Conservation (phyloP, 306 rosid genomes). For the Echinosophora koreensis region DNA sequence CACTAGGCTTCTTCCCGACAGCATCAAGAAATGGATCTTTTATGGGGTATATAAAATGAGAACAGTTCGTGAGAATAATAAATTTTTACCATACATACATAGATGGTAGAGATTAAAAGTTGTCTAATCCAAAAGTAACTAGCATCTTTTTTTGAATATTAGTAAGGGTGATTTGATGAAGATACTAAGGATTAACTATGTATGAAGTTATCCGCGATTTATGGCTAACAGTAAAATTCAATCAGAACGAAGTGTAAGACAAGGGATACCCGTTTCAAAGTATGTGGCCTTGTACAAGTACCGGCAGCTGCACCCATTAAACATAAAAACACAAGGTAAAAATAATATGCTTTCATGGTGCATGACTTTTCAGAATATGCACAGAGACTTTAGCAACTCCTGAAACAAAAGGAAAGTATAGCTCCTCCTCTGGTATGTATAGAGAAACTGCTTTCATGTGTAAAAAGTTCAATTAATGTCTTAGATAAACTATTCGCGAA, state of each 20-base stretch:
- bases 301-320: slow-evolving; percentile 41
- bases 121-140: no score
- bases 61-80: no score
- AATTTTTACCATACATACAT: no score
- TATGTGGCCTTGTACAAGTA: slow-evolving; percentile 47
- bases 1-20: slow-evolving; percentile 52
- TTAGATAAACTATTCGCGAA: background rate
- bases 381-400: background rate
- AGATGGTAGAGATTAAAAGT: no score
- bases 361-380: background rate
- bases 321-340: background rate
- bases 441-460: background rate
- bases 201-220: background rate
- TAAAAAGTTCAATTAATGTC: background rate
- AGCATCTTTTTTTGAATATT: no score
- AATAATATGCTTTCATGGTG: background rate
- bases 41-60: no score
- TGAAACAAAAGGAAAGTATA: background rate
- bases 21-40: slow-evolving; percentile 17
- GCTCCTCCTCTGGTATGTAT: background rate
- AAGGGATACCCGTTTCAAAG: slow-evolving; percentile 46
- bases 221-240: background rate
- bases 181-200: background rate
- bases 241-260: background rate
- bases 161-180: background rate